A percentile compares a stretch with the other conserved stretches of the same genome.
Evolutionary conservation across 495 filamentous ascomycete species (phyloP).

Genomic region (Staphylotrichum longicolle): DNA sequence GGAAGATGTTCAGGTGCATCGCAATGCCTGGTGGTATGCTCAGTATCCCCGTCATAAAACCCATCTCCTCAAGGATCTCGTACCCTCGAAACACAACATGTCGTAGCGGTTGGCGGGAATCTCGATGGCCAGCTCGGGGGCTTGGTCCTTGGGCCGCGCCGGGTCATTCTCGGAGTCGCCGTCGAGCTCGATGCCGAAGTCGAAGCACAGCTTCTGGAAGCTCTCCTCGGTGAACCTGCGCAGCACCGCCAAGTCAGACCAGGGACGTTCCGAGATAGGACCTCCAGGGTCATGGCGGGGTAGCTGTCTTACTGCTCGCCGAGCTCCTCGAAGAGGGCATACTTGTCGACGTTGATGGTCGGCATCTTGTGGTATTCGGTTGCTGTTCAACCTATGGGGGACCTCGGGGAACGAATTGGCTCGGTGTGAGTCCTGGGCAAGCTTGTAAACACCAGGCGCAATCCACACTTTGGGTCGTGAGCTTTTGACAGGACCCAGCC

Average conservation of each 20-base stretch:
- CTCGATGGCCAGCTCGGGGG: conserved; percentile 94
- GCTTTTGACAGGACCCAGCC: conserved; percentile 30
- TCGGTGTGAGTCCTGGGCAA: conserved; percentile 9
- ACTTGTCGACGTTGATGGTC: conserved; percentile 94
- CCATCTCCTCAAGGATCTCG: background rate
- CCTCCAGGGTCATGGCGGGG: conserved; percentile 27
- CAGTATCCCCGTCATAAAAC: background rate
- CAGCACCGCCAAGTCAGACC: conserved; percentile 8
- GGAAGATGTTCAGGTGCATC: conserved; percentile 93
- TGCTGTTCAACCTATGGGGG: background rate
- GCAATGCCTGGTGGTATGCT: conserved; percentile 58
- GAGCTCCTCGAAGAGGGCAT: conserved; percentile 86
- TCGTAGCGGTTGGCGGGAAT: conserved; percentile 99
- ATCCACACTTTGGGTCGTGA: conserved; percentile 15
- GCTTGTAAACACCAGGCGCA: conserved; percentile 15
- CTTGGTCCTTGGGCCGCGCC: conserved; percentile 70
- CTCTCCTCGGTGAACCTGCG: conserved; percentile 82
- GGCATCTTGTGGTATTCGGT: conserved; percentile 57
- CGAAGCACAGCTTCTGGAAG: conserved; percentile 97
- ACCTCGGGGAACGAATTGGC: conserved; percentile 19
- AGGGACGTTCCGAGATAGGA: conserved; percentile 1
- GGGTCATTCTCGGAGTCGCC: conserved; percentile 78
- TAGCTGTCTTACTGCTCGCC: conserved; percentile 68
- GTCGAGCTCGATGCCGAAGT: conserved; percentile 97
- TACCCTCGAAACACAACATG: conserved; percentile 91